A percentile compares a stretch with the other conserved stretches of the same genome.
Evolutionary conservation across 163 green algal species (phyloP).

Genomic region (Coccomyxa subellipsoidea): DNA sequence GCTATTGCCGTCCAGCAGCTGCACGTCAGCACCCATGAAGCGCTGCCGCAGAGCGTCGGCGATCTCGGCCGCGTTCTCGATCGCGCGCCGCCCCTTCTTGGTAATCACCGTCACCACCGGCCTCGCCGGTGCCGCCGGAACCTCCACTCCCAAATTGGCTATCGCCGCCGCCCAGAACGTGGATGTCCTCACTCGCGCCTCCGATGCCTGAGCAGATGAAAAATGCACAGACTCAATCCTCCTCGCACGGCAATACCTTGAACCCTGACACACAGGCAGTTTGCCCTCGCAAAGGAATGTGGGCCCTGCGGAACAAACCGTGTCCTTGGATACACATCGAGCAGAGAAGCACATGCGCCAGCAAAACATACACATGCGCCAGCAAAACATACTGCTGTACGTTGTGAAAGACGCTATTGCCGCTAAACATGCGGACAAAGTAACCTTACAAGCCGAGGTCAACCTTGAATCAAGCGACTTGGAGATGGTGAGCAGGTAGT

Average conservation of each 20-base stretch:
- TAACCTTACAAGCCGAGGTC: background rate
- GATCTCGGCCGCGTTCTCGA: constrained; percentile 26
- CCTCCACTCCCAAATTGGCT: constrained; percentile 16
- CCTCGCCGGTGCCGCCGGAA: background rate
- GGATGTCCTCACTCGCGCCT: background rate
- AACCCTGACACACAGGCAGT: too few species aligned
- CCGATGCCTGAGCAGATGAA: background rate
- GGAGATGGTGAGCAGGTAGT: background rate
- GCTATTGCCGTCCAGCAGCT: background rate
- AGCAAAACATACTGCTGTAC: too few species aligned
- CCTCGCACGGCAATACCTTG: too few species aligned
- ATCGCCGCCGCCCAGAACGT: constrained; percentile 19
- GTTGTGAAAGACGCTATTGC: too few species aligned
- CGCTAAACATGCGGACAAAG: too few species aligned
- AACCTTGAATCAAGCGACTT: background rate
- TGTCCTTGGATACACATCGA: too few species aligned
- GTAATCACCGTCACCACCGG: constrained; percentile 30
- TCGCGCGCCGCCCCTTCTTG: constrained; percentile 29
- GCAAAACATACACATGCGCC: too few species aligned
- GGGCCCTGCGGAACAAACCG: too few species aligned
- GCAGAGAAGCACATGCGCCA: too few species aligned
- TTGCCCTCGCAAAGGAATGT: too few species aligned
- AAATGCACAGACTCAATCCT: background rate
- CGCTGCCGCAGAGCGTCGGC: background rate
- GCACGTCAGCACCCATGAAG: background rate